These are phyloP conservation scores for Eucalyptus erythrocorys DNA, from an alignment of 345 rosid genomes.

Conservation along the genomic window DNA sequence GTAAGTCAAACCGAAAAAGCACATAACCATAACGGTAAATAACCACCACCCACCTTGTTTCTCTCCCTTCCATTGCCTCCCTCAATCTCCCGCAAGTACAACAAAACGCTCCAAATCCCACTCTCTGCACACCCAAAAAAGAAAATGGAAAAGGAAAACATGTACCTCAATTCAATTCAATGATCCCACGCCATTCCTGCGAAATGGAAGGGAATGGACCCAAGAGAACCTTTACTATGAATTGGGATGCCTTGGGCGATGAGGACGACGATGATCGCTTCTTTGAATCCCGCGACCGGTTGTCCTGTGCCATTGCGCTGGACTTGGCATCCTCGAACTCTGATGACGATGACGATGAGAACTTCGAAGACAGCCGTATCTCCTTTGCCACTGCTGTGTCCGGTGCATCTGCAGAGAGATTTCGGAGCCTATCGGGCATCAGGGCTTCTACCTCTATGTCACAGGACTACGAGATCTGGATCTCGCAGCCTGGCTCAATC, in stretches of 20 bases:
- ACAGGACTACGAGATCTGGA: constrained; percentile 71
- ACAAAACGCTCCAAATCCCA: neutral
- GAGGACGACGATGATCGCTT: constrained; percentile 58
- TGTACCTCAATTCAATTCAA: neutral
- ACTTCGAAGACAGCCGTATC: constrained; percentile 55
- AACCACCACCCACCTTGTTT: constrained; percentile 9
- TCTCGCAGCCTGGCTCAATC: constrained; percentile 81
- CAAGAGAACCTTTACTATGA: constrained; percentile 57
- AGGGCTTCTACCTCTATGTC: constrained; percentile 1
- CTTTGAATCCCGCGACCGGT: constrained; percentile 46
- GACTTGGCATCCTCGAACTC: constrained; percentile 62
- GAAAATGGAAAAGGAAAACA: neutral
- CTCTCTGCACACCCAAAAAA: neutral
- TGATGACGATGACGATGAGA: constrained; percentile 52
- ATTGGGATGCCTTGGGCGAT: constrained; percentile 60
- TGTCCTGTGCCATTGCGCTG: constrained; percentile 30
- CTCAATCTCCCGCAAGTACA: neutral
- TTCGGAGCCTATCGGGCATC: constrained; percentile 2
- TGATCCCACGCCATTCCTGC: neutral
- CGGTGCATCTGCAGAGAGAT: constrained; percentile 3
- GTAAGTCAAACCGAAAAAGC: neutral
- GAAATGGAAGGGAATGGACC: constrained; percentile 24
- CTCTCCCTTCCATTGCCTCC: constrained; percentile 24
- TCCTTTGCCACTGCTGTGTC: constrained; percentile 55
- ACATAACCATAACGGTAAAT: neutral